Evolutionary conservation across 768 basidiomycete species (phyloP).

Genomic region (Lactarius hatsudake): DNA sequence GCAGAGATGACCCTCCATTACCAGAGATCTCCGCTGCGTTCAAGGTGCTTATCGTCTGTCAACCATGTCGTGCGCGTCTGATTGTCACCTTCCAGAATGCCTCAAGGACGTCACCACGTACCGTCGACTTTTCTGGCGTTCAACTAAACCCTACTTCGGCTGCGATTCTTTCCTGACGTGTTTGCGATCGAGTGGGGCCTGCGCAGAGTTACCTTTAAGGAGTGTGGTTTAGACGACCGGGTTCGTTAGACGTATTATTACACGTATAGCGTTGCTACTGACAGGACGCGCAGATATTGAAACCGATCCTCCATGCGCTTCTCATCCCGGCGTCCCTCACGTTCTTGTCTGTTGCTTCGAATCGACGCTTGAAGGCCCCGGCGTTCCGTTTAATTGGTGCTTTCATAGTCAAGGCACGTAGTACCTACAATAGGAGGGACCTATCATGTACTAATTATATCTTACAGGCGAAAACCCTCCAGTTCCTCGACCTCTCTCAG

Average conservation of each 20-base stretch:
- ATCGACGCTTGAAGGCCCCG: conserved; percentile 69
- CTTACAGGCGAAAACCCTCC: conserved; percentile 66
- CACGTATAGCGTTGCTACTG: conserved; percentile 2
- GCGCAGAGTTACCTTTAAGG: conserved; percentile 77
- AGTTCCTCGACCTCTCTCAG: conserved; percentile 89
- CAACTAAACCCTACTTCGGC: conserved; percentile 69
- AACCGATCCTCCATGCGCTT: conserved; percentile 86
- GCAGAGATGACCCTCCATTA: conserved; percentile 70
- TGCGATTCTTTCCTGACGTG: conserved; percentile 83
- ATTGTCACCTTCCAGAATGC: conserved; percentile 42
- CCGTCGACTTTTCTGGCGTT: conserved; percentile 77
- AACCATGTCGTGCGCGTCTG: conserved; percentile 1
- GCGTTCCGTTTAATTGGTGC: conserved; percentile 81
- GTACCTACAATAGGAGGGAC: not conserved
- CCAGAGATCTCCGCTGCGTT: conserved; percentile 63
- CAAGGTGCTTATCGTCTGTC: conserved; percentile 45
- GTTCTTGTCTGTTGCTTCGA: conserved; percentile 83
- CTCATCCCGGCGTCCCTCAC: conserved; percentile 79
- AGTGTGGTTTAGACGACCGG: conserved; percentile 83
- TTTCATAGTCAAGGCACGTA: conserved; percentile 66
- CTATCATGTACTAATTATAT: conserved; percentile 12
- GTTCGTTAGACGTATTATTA: conserved; percentile 41
- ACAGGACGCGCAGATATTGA: conserved; percentile 55
- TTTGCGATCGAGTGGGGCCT: conserved; percentile 93
- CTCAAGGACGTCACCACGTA: conserved; percentile 55